Percentiles rank a stretch among this genome's conserved stretches.
These are phyloP conservation scores for Bisporella sp. DNA, from an alignment of 2,329 filamentous ascomycete species.

Conservation along the genomic window DNA sequence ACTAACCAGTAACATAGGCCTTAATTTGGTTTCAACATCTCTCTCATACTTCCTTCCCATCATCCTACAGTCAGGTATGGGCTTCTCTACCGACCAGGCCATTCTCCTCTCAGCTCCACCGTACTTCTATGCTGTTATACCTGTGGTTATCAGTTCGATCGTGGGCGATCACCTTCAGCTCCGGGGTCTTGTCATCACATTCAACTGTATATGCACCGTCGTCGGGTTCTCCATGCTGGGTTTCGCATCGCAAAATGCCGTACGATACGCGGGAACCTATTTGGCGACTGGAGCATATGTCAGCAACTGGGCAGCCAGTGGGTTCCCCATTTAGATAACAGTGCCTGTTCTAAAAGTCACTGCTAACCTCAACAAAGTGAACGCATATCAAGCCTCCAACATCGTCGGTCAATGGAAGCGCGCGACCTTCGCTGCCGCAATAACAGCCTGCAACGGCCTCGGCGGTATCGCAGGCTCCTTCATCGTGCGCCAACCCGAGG, in stretches of 20 bases:
- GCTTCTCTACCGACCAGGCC: constrained; percentile 42
- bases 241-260: constrained; percentile 19
- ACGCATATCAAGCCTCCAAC: constrained; percentile 84
- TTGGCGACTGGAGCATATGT: constrained; percentile 63
- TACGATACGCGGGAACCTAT: constrained; percentile 31
- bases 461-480: constrained; percentile 72
- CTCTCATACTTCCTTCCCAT: constrained; percentile 76
- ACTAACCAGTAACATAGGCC: constrained; percentile 25
- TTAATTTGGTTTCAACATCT: constrained; percentile 67
- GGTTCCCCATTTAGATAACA: too few species aligned
- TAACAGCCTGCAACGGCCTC: constrained; percentile 72
- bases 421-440: constrained; percentile 68
- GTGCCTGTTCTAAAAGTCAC: too few species aligned
- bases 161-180: constrained; percentile 51
- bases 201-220: constrained; percentile 24
- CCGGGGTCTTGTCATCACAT: constrained; percentile 24
- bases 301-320: constrained; percentile 63
- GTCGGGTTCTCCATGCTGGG: constrained; percentile 25
- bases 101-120: constrained; percentile 50
- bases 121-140: constrained; percentile 40
- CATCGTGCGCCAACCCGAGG: constrained; percentile 54
- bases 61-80: constrained; percentile 55
- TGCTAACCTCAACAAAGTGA: constrained; percentile 27
- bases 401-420: constrained; percentile 86
- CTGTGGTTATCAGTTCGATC: constrained; percentile 41